A percentile compares a stretch with the other conserved stretches of the same genome.
These are phyloP conservation scores for Kluyveromyces dobzhanskii DNA, from an alignment of 805 yeast species.

Conservation along the genomic window DNA sequence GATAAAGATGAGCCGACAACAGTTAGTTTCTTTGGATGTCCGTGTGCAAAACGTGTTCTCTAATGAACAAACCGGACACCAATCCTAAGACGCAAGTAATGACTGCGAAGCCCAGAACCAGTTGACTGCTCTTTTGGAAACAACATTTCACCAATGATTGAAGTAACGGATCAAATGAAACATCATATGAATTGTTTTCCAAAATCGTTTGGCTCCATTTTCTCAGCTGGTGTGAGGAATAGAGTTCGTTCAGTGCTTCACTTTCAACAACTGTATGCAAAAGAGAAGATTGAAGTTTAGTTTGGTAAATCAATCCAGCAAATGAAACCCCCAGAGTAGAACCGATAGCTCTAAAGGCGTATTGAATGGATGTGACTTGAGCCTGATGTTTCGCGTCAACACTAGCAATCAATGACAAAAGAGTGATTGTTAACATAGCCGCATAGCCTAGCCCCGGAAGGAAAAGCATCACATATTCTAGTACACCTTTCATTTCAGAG, in stretches of 20 bases:
- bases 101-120: conserved; percentile 40
- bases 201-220: conserved; percentile 6
- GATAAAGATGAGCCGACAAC: too few relatives aligned
- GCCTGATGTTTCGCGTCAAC: conserved; percentile 68
- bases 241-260: conserved; percentile 1
- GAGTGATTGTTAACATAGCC: conserved; percentile 57
- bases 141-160: conserved; percentile 39
- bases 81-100: conserved; percentile 36
- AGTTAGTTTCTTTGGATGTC: conserved; percentile 30
- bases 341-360: conserved; percentile 76
- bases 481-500: conserved; percentile 21
- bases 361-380: conserved; percentile 75
- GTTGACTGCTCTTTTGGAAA: conserved; percentile 41
- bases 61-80: conserved; percentile 37
- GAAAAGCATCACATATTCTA: conserved; percentile 38
- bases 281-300: conserved; percentile 31
- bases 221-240: conserved; percentile 1
- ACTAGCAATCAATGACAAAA: conserved; percentile 68
- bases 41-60: conserved; percentile 48
- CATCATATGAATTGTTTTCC: conserved; percentile 6
- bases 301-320: conserved; percentile 59
- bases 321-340: conserved; percentile 69
- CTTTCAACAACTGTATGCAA: conserved; percentile 10
- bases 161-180: conserved; percentile 24
- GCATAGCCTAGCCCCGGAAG: conserved; percentile 63